phyloP scores from a whole-genome alignment of 495 filamentous ascomycete genomes.

The Penicillium odoratum region DNA sequence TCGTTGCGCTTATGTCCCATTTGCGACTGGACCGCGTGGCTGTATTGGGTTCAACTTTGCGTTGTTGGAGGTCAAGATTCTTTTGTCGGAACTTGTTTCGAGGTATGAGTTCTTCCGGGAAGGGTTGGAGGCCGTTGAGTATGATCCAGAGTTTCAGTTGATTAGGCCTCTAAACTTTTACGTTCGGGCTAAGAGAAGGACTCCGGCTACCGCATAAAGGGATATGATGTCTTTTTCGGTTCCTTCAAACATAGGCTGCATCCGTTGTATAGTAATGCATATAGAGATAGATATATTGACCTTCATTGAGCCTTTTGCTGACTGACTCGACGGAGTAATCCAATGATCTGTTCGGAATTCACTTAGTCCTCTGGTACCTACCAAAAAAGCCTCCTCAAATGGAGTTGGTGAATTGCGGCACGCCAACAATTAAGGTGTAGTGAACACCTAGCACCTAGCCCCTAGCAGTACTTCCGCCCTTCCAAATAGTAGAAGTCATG shows the following conservation, averaged over 20 bases:
- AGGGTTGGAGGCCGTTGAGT: constrained; percentile 43
- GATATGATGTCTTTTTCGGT: not conserved
- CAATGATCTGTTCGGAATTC: not conserved
- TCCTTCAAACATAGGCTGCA: not conserved
- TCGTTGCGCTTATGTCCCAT: constrained; percentile 34
- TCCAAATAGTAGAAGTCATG: too few species aligned
- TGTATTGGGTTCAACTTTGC: constrained; percentile 64
- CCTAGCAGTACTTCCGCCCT: too few species aligned
- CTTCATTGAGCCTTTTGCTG: not conserved
- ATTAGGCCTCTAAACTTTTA: constrained; percentile 56
- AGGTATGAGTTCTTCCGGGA: constrained; percentile 52
- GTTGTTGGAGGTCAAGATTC: constrained; percentile 52
- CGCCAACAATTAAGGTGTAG: too few species aligned
- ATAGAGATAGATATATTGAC: not conserved
- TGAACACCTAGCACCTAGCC: too few species aligned
- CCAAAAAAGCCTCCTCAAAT: too few species aligned
- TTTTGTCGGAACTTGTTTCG: constrained; percentile 51
- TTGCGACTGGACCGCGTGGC: constrained; percentile 48
- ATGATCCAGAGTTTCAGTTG: constrained; percentile 57
- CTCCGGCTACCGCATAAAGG: not conserved
- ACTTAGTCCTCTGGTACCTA: too few species aligned
- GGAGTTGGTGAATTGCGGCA: too few species aligned
- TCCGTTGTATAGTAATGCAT: not conserved
- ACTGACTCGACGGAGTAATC: not conserved
- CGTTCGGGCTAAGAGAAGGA: constrained; percentile 37